Percentiles rank a stretch among this genome's conserved stretches.
Conservation (phyloP, 768 basidiomycete species). For the Auricularia auricula-judae region DNA sequence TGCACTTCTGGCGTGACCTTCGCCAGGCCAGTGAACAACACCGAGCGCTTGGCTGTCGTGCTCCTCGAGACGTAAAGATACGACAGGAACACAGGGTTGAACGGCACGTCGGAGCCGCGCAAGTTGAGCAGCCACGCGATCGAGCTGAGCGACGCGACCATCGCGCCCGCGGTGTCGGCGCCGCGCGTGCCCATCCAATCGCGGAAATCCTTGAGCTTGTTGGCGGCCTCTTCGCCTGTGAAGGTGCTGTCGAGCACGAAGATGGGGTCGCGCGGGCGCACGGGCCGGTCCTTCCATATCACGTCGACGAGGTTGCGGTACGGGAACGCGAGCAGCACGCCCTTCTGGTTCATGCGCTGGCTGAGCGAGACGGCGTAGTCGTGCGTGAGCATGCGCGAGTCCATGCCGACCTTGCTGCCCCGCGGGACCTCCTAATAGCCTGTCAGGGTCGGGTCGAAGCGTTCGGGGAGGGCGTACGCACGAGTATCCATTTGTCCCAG, state of each 20-base stretch:
- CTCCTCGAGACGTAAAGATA: slow-evolving; percentile 68
- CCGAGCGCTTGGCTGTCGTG: slow-evolving; percentile 22
- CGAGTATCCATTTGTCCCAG: slow-evolving; percentile 74
- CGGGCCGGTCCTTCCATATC: slow-evolving; percentile 68
- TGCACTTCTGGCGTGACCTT: slow-evolving; percentile 53
- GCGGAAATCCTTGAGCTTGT: slow-evolving; percentile 62
- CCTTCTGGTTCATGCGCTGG: slow-evolving; percentile 37
- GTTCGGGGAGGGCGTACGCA: slow-evolving; percentile 19
- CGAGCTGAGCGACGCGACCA: slow-evolving; percentile 49
- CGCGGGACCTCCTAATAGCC: slow-evolving; percentile 21
- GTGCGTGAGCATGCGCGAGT: slow-evolving; percentile 73
- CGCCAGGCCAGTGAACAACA: slow-evolving; percentile 65
- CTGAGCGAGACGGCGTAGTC: slow-evolving; percentile 55
- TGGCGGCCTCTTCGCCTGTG: slow-evolving; percentile 50
- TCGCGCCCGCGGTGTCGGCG: slow-evolving; percentile 39
- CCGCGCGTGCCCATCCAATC: slow-evolving; percentile 57
- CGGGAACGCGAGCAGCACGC: slow-evolving; percentile 66
- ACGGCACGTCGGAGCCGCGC: slow-evolving; percentile 82
- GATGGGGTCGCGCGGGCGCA: slow-evolving; percentile 51
- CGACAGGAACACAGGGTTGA: slow-evolving; percentile 84
- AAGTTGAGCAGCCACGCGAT: slow-evolving; percentile 81
- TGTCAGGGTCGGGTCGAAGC: not conserved
- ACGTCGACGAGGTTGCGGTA: slow-evolving; percentile 77
- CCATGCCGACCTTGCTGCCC: slow-evolving; percentile 59
- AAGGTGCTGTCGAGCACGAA: slow-evolving; percentile 65